Conservation (phyloP, 176 grass and related monocot species). For the Musa acuminata region DNA sequence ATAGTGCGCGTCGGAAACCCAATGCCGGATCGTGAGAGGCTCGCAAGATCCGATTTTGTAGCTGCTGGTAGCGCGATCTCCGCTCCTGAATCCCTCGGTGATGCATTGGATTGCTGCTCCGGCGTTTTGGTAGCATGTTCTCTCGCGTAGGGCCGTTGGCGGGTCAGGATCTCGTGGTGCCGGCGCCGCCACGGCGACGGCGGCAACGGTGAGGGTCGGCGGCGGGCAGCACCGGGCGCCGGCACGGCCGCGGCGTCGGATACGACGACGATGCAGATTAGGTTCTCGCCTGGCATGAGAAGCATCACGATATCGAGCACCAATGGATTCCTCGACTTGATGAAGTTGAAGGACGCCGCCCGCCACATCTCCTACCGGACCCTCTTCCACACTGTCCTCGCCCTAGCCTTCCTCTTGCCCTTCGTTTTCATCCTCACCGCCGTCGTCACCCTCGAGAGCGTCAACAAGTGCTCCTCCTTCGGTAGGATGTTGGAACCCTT, state of each 20-base stretch:
- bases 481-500: slow-evolving; percentile 19
- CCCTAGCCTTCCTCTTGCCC: slow-evolving; percentile 78
- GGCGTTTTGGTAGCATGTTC: too few species aligned
- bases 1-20: too few species aligned
- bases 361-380: slow-evolving; percentile 92
- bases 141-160: too few species aligned
- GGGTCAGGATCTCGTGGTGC: too few species aligned
- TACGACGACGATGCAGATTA: slow-evolving; percentile 87
- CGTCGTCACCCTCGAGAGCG: slow-evolving; percentile 78
- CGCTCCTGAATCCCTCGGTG: too few species aligned
- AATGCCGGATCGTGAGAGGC: too few species aligned
- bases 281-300: slow-evolving; percentile 94
- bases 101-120: too few species aligned
- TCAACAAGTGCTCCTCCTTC: slow-evolving; percentile 95
- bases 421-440: slow-evolving; percentile 95
- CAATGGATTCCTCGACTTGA: slow-evolving; percentile 81
- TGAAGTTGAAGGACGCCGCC: slow-evolving; percentile 74
- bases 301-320: slow-evolving; percentile 92
- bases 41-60: too few species aligned
- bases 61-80: too few species aligned
- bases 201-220: background rate
- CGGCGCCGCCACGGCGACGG: slow-evolving; percentile 1
- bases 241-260: background rate
- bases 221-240: slow-evolving; percentile 11
- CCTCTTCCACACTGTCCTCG: slow-evolving; percentile 88